Percentiles rank a stretch among this genome's conserved stretches.
phyloP scores from a whole-genome alignment of 805 yeast genomes.

The Sugiyamaella valdiviana region DNA sequence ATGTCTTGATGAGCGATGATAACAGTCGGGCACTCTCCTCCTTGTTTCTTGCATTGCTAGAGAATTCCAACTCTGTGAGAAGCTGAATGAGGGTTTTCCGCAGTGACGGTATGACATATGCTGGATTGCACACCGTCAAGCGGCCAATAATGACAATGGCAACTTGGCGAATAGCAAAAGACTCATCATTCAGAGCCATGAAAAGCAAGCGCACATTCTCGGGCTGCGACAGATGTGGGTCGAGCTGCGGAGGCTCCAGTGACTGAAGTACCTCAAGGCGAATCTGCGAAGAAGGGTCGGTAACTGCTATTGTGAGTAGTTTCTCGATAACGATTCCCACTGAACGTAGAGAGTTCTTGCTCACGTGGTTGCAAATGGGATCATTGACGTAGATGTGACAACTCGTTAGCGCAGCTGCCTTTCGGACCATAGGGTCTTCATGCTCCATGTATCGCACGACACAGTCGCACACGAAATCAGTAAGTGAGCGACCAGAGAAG shows the following conservation, averaged over 20 bases:
- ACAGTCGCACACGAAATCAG: conserved; percentile 82
- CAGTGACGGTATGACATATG: conserved; percentile 88
- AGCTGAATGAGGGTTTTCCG: conserved; percentile 81
- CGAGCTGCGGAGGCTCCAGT: conserved; percentile 61
- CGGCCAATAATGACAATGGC: conserved; percentile 79
- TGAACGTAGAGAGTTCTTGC: conserved; percentile 72
- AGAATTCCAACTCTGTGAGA: conserved; percentile 76
- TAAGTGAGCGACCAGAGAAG: conserved; percentile 67
- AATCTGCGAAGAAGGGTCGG: conserved; percentile 84
- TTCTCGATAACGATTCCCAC: conserved; percentile 81
- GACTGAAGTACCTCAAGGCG: conserved; percentile 71
- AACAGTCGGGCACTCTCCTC: conserved; percentile 82
- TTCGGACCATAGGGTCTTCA: conserved; percentile 69
- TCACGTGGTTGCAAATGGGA: conserved; percentile 76
- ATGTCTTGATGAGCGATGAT: conserved; percentile 65
- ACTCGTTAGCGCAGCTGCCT: conserved; percentile 79
- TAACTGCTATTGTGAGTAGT: conserved; percentile 71
- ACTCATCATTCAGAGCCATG: conserved; percentile 87
- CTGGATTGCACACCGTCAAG: conserved; percentile 81
- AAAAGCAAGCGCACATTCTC: conserved; percentile 79
- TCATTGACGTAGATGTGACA: conserved; percentile 70
- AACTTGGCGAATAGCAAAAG: conserved; percentile 71
- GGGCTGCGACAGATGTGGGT: conserved; percentile 90
- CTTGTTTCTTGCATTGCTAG: conserved; percentile 65
- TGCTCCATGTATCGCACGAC: conserved; percentile 81